These are phyloP conservation scores for Aureobasidium namibiae DNA, from an alignment of 2,329 filamentous ascomycete genomes.

Conservation along the genomic window DNA sequence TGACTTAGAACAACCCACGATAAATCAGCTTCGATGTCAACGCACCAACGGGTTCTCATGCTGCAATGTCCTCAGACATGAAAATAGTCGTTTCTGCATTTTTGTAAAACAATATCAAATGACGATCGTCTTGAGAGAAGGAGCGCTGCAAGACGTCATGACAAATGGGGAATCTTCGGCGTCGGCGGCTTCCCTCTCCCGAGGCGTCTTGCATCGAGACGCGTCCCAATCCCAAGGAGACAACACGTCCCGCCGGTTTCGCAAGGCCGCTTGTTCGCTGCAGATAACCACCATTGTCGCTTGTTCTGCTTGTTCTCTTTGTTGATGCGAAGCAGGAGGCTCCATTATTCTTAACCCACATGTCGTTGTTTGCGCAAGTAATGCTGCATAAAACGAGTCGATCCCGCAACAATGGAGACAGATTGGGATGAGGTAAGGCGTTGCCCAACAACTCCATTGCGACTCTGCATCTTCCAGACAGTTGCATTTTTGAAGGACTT, in stretches of 20 bases:
- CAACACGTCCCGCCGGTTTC: conserved; percentile 5
- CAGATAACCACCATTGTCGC: neutral
- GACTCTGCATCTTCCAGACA: neutral
- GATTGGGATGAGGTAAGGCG: conserved; percentile 43
- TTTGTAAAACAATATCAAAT: neutral
- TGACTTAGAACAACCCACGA: neutral
- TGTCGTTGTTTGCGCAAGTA: conserved; percentile 12
- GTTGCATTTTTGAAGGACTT: neutral
- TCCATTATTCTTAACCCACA: conserved; percentile 7
- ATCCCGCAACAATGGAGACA: conserved; percentile 36
- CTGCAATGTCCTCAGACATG: conserved; percentile 40
- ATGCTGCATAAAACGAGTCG: conserved; percentile 9
- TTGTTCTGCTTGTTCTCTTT: conserved; percentile 7
- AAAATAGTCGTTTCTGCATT: conserved; percentile 45
- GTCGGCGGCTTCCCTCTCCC: neutral
- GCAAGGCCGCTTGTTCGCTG: neutral
- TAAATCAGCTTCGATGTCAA: conserved; percentile 11
- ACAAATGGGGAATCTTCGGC: conserved; percentile 4
- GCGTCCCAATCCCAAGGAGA: conserved; percentile 6
- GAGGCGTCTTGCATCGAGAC: conserved; percentile 4
- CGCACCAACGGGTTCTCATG: conserved; percentile 86
- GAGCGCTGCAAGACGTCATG: neutral
- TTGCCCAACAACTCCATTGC: conserved; percentile 22
- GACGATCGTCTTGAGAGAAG: neutral
- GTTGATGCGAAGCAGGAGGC: neutral